Evolutionary conservation across 768 basidiomycete species (phyloP), one percentile per base, ranked within the genome.

Genomic region (Harrya chromipes): DNA sequence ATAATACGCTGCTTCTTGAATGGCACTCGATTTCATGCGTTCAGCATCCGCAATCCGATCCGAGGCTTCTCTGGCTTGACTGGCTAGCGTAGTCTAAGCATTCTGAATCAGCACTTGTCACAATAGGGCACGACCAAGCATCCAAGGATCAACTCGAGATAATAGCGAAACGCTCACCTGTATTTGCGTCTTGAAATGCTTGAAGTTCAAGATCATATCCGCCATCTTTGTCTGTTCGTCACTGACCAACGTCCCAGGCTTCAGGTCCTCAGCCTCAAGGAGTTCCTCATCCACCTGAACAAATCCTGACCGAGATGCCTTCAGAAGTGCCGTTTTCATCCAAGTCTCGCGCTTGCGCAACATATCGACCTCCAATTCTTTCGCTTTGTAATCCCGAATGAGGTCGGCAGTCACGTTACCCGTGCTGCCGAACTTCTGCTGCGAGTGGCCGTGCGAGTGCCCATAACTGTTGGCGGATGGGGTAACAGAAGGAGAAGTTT

Each of bases 1-100:
- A 65, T 94, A 97, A 72, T 88, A 97, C 1, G 94, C 91, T 3
- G 94, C 89, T 69, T 99, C 97, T 68, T 98, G 91, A 8, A 89
- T 70, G 1, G 97, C 97, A 37, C 81, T 84, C 7, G 76, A 67
- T 53, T 87, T 85, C 54, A 83, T 70, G 43, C 87, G 81, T 55
- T 94, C 91, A 0, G 90, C 87, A 45, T 92, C 88, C 4, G 81
- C 75, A 10, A 97, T 67, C 35, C 83, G 84, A 37, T 90, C 85
- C 3, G 93, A 91, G 3, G 85, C 81, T 44, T 77, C 76, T 39
- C 78, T 82, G 1, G 90, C 87, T 67, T 95, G 91, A 45, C 83
- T 84, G 13, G 79, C 75, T 61, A 94, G 74, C 31, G 78, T 74
- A n/a, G 81, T 80, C 90, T 93, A 62, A 26, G 40, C 23, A 52